phyloP scores from a whole-genome alignment of 306 rosid species.

The Oxytropis ochrocephala region DNA sequence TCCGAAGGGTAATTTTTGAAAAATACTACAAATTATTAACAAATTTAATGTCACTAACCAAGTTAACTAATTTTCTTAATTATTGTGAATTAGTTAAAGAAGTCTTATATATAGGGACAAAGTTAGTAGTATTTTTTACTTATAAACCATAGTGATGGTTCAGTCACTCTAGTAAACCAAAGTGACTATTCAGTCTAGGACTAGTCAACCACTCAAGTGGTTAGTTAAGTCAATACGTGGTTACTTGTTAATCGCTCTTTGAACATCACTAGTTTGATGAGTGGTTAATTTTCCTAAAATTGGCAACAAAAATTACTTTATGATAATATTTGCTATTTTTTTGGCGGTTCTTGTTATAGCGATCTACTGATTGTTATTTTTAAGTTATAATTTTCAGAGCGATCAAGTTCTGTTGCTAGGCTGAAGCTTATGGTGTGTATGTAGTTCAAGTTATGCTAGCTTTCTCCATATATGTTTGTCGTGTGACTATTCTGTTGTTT shows the following conservation, averaged over 20 bases:
- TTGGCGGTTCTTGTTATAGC: neutral
- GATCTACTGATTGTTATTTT: conserved; percentile 2
- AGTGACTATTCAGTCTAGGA: neutral
- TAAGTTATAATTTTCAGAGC: conserved; percentile 1
- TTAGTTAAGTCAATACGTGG: neutral
- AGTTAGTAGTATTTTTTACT: neutral
- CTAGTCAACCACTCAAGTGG: neutral
- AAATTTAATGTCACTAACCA: too few species aligned
- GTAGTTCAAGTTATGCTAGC: neutral
- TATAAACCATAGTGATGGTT: neutral
- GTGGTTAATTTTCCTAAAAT: neutral
- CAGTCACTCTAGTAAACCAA: neutral
- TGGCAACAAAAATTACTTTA: neutral
- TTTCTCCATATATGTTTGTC: conserved; percentile 23
- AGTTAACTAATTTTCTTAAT: too few species aligned
- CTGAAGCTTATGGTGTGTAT: conserved; percentile 22
- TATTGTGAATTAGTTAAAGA: too few species aligned
- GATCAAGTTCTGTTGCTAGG: neutral
- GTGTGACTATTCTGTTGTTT: conserved; percentile 30
- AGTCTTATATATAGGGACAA: too few species aligned
- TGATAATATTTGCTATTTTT: neutral
- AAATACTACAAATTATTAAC: too few species aligned
- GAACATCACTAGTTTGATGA: neutral
- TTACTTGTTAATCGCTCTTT: neutral
- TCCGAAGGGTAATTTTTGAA: too few species aligned